A percentile compares a stretch with the other conserved stretches of the same genome.
Conservation (phyloP, 2,329 filamentous ascomycete genomes). For the Myriosclerotinia curreyana region DNA sequence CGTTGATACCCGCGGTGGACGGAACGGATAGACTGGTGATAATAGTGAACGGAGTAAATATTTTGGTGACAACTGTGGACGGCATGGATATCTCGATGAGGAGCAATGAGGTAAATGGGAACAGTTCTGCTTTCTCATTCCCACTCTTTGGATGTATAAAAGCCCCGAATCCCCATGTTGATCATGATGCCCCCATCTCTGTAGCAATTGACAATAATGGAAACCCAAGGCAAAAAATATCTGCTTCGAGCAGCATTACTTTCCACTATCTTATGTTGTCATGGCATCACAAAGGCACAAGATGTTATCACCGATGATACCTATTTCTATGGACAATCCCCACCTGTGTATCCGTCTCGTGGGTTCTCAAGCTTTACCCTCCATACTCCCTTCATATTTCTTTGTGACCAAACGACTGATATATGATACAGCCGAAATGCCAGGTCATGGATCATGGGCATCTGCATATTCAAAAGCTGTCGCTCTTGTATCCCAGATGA, state of each 20-base stretch:
- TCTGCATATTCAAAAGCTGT: slow-evolving; percentile 68
- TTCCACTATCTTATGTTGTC: background rate
- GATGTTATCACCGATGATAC: slow-evolving; percentile 38
- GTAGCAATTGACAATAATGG: background rate
- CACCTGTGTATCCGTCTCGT: slow-evolving; percentile 41
- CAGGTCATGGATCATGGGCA: slow-evolving; percentile 49
- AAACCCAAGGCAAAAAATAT: background rate
- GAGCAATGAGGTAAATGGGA: background rate
- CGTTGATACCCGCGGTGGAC: too few relatives aligned
- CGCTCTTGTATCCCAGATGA: slow-evolving; percentile 44
- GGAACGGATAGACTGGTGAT: too few relatives aligned
- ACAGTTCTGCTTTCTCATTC: too few relatives aligned
- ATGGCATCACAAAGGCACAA: background rate
- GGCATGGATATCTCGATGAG: background rate
- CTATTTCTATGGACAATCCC: slow-evolving; percentile 42
- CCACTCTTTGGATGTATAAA: background rate
- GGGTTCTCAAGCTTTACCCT: slow-evolving; percentile 22
- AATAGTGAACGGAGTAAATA: too few relatives aligned
- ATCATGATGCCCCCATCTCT: background rate
- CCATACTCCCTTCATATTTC: too few relatives aligned
- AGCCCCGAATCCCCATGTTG: background rate
- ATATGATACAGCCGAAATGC: slow-evolving; percentile 35
- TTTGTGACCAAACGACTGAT: background rate
- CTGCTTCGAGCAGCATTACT: slow-evolving; percentile 6
- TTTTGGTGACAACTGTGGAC: background rate